Evolutionary conservation across 129 eudicot species (phyloP).

Genomic region (Centaurea solstitialis): DNA sequence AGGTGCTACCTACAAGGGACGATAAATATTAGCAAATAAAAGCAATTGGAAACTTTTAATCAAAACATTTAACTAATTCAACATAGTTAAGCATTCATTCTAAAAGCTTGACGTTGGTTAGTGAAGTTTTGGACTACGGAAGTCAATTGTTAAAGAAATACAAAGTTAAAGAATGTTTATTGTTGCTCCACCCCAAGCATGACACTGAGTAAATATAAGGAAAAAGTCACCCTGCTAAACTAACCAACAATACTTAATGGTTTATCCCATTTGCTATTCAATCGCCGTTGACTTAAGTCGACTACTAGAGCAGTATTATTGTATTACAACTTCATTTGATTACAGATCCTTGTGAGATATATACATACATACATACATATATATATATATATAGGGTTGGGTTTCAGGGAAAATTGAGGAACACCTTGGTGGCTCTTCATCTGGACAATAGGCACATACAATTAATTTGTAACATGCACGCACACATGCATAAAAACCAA

Average conservation of each 20-base stretch:
- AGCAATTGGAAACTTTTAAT: background rate
- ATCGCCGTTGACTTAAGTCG: background rate
- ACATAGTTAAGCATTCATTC: background rate
- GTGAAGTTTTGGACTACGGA: background rate
- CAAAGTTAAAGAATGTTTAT: background rate
- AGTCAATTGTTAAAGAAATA: background rate
- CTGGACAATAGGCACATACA: too few species aligned
- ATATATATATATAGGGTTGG: too few species aligned
- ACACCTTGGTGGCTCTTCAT: too few species aligned
- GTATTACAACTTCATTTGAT: background rate
- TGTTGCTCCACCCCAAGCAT: background rate
- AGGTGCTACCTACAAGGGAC: slow-evolving; percentile 31
- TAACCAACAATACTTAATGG: background rate
- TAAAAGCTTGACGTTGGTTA: background rate
- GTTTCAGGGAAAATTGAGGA: too few species aligned
- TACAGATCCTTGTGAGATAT: background rate
- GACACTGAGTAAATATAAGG: background rate
- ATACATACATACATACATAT: background rate
- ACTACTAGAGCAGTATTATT: too few species aligned
- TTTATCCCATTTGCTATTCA: background rate
- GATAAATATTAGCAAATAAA: slow-evolving; percentile 12
- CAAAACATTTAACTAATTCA: background rate
- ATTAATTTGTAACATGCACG: too few species aligned
- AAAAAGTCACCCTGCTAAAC: slow-evolving; percentile 5
- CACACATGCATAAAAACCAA: too few species aligned